A percentile compares a stretch with the other conserved stretches of the same genome.
These are phyloP conservation scores for Bothriochloa decipiens DNA, from an alignment of 176 grass and related monocot genomes.

Conservation along the genomic window DNA sequence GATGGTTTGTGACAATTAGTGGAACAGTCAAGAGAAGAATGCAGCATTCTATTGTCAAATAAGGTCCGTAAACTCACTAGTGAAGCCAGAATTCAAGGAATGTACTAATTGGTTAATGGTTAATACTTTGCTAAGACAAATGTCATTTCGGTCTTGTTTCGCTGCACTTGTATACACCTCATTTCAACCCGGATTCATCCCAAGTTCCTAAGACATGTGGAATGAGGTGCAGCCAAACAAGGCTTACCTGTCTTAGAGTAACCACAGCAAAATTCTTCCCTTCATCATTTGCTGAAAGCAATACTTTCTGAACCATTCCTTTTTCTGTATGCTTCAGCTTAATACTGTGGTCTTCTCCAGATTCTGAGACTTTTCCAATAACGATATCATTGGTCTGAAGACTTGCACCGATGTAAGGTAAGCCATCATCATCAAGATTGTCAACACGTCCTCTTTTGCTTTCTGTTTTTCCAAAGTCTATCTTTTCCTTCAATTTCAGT, in stretches of 20 bases:
- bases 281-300: slow-evolving; percentile 93
- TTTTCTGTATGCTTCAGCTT: slow-evolving; percentile 98
- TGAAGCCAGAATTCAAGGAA: slow-evolving; percentile 37
- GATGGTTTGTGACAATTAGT: slow-evolving; percentile 7
- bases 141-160: slow-evolving; percentile 29
- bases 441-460: slow-evolving; percentile 93
- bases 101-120: slow-evolving; percentile 21
- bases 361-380: slow-evolving; percentile 85
- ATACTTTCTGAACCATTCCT: slow-evolving; percentile 92
- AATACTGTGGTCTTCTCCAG: slow-evolving; percentile 84
- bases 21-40: slow-evolving; percentile 6
- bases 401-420: slow-evolving; percentile 87
- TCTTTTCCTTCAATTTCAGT: slow-evolving; percentile 71
- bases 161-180: background rate
- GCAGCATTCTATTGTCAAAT: slow-evolving; percentile 12
- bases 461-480: slow-evolving; percentile 85
- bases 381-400: slow-evolving; percentile 93
- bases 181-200: background rate
- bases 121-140: slow-evolving; percentile 14
- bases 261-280: slow-evolving; percentile 93
- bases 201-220: background rate
- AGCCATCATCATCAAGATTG: slow-evolving; percentile 93
- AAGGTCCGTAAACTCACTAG: slow-evolving; percentile 13
- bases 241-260: slow-evolving; percentile 74
- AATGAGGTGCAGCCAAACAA: background rate